Percentiles rank a stretch among this genome's conserved stretches.
Conservation (phyloP, 148 eudicot species). For the Hydrangea macrophylla region DNA sequence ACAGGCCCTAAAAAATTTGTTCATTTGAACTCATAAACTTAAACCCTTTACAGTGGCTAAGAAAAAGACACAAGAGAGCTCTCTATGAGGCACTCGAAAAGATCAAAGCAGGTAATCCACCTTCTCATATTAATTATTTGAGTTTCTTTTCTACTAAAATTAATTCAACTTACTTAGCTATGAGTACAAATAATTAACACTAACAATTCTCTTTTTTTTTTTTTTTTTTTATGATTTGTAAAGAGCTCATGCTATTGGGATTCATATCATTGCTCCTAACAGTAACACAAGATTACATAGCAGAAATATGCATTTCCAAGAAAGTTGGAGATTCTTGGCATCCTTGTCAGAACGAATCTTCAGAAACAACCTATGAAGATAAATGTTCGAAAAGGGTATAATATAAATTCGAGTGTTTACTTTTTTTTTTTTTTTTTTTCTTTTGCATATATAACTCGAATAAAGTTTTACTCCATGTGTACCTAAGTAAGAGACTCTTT, state of each 20-base stretch:
- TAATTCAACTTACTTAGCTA: too few relatives aligned
- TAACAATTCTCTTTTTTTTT: not conserved
- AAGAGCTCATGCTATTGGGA: conserved; percentile 22
- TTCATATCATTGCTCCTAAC: conserved; percentile 20
- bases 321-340: conserved; percentile 15
- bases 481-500: too few relatives aligned
- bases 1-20: not conserved
- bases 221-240: too few relatives aligned
- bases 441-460: too few relatives aligned
- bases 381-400: conserved; percentile 9
- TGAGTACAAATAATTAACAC: not conserved
- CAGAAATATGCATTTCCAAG: conserved; percentile 17
- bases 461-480: too few relatives aligned
- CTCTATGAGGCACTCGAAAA: conserved; percentile 38
- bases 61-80: conserved; percentile 25
- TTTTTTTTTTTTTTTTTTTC: not conserved
- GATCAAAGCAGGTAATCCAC: conserved; percentile 30
- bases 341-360: conserved; percentile 2
- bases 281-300: conserved; percentile 12
- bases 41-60: conserved; percentile 25
- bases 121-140: not conserved
- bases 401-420: not conserved
- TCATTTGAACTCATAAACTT: not conserved
- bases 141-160: too few relatives aligned
- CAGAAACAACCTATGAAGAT: conserved; percentile 1